These are phyloP conservation scores for Bipolaris sorokiniana DNA, from an alignment of 2,329 filamentous ascomycete genomes.

Conservation along the genomic window DNA sequence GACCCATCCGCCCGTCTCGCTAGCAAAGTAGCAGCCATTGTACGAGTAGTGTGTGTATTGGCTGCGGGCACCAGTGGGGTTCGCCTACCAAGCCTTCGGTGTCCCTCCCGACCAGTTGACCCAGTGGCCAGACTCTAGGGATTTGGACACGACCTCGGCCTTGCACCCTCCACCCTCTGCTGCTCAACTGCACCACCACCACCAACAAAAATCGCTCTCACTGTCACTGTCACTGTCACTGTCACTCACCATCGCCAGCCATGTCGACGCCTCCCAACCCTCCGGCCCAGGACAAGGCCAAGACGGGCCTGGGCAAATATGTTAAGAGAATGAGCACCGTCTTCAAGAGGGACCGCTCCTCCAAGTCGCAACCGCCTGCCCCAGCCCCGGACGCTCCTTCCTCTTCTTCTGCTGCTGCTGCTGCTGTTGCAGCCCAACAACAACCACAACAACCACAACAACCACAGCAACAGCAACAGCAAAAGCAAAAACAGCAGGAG, in stretches of 20 bases:
- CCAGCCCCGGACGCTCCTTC: conserved; percentile 17
- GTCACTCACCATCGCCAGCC: background rate
- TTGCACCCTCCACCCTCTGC: too few species aligned
- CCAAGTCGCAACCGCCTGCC: conserved; percentile 19
- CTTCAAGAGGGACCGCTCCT: conserved; percentile 44
- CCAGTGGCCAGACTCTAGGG: conserved; percentile 34
- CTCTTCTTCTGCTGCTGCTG: background rate
- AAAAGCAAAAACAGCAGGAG: background rate
- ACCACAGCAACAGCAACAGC: background rate
- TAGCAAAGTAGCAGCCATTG: too few species aligned
- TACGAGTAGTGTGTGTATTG: background rate
- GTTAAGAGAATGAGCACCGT: conserved; percentile 51
- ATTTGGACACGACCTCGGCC: conserved; percentile 12
- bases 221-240: background rate
- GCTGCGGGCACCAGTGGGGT: conserved; percentile 2
- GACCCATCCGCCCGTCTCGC: too few species aligned
- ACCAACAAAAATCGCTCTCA: too few species aligned
- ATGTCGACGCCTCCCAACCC: conserved; percentile 38
- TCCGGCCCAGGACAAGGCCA: conserved; percentile 24
- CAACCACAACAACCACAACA: background rate
- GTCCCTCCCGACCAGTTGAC: conserved; percentile 35
- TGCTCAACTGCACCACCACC: too few species aligned
- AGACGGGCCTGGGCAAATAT: conserved; percentile 42
- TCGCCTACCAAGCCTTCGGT: conserved; percentile 17
- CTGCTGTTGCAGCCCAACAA: background rate